Conservation (phyloP, 106 monocot genomes). For the Dendrobium huoshanense region DNA sequence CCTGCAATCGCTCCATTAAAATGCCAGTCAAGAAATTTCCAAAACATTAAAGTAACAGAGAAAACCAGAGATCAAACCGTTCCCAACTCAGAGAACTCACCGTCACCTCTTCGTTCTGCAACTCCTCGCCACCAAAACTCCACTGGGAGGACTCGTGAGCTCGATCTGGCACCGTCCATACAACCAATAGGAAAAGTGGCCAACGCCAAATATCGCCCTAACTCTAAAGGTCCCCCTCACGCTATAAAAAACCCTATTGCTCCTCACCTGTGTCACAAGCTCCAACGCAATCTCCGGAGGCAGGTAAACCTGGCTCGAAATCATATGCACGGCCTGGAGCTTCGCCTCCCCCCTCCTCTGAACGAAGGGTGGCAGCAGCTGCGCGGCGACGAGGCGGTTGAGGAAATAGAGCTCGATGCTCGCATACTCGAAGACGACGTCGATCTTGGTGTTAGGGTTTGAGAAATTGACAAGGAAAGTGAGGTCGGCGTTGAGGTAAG, state of each 20-base stretch:
- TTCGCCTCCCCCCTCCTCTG: constrained; percentile 44
- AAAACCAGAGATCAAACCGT: not conserved
- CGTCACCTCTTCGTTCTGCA: constrained; percentile 67
- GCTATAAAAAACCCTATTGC: constrained; percentile 45
- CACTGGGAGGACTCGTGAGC: constrained; percentile 66
- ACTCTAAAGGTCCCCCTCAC: constrained; percentile 68
- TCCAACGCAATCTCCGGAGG: constrained; percentile 29
- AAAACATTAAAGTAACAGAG: not conserved
- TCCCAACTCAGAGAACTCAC: not conserved
- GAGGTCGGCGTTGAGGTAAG: constrained; percentile 69
- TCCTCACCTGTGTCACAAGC: constrained; percentile 47
- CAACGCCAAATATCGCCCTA: constrained; percentile 40
- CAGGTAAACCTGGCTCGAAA: constrained; percentile 73
- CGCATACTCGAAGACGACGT: constrained; percentile 46
- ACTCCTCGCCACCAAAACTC: constrained; percentile 63
- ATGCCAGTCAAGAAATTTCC: not conserved
- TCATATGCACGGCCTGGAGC: constrained; percentile 62
- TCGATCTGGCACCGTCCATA: constrained; percentile 58
- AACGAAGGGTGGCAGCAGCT: constrained; percentile 49
- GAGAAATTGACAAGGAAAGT: constrained; percentile 81
- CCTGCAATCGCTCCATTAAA: not conserved
- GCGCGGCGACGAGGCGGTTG: constrained; percentile 43
- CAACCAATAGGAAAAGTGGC: constrained; percentile 60
- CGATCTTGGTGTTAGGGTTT: constrained; percentile 73
- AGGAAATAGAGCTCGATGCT: constrained; percentile 70